Evolutionary conservation across 192 early-diverging fungal species (phyloP).

Genomic region (Entomortierella beljakovae): DNA sequence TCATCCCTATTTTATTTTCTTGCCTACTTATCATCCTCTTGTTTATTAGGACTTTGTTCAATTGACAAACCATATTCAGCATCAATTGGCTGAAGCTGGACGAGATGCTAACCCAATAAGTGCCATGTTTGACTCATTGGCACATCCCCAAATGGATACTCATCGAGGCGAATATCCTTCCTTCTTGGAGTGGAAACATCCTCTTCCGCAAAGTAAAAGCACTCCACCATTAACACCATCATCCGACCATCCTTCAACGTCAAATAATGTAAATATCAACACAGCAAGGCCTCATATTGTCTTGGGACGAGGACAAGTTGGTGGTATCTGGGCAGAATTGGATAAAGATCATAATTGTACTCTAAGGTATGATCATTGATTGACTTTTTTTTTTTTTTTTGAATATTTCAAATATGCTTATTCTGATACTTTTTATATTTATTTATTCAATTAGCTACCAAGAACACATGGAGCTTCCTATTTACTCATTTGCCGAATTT

Average conservation of each 20-base stretch:
- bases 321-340: constrained; percentile 52
- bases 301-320: constrained; percentile 38
- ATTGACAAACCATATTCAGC: constrained; percentile 48
- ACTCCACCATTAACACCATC: constrained; percentile 7
- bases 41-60: constrained; percentile 38
- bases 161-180: constrained; percentile 51
- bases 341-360: constrained; percentile 44
- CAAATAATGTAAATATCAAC: neutral
- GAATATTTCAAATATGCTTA: neutral
- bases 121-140: constrained; percentile 52
- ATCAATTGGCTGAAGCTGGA: constrained; percentile 49
- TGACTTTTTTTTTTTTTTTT: neutral
- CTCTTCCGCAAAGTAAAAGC: neutral
- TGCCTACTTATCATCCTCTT: neutral
- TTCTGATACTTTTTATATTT: neutral
- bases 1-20: neutral
- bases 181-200: constrained; percentile 34
- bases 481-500: constrained; percentile 42
- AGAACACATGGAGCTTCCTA: constrained; percentile 49
- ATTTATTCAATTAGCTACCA: constrained; percentile 20
- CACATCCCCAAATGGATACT: constrained; percentile 44
- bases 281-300: constrained; percentile 40
- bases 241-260: neutral
- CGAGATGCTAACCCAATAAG: constrained; percentile 50
- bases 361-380: constrained; percentile 27